phyloP scores from a whole-genome alignment of 352 stramenopile species.

The Hyaloperonospora brassicae region DNA sequence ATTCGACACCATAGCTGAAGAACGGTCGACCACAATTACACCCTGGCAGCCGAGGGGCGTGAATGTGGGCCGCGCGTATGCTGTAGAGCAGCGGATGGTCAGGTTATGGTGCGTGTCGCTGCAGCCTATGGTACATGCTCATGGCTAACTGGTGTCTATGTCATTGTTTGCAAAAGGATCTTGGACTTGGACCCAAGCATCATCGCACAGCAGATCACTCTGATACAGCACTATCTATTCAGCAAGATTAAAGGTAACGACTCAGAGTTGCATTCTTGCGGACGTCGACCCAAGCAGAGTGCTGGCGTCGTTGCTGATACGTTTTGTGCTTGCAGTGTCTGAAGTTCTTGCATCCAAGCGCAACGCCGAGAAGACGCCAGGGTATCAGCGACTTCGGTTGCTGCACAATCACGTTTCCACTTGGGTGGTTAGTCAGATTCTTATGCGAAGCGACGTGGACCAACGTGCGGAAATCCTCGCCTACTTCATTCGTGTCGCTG shows the following conservation, averaged over 20 bases:
- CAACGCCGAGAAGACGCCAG: conserved; percentile 67
- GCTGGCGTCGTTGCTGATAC: too few species aligned
- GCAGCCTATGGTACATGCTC: neutral
- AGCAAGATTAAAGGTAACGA: conserved; percentile 75
- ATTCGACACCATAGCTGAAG: conserved; percentile 23
- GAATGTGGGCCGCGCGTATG: conserved; percentile 28
- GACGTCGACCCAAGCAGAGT: neutral
- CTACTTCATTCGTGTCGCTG: conserved; percentile 81
- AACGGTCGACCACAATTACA: conserved; percentile 36
- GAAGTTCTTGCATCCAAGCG: conserved; percentile 71
- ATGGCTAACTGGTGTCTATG: neutral
- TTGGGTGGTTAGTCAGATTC: conserved; percentile 80
- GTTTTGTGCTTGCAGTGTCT: conserved; percentile 36
- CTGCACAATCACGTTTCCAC: conserved; percentile 83
- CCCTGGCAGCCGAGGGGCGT: conserved; percentile 47
- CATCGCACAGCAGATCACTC: conserved; percentile 76
- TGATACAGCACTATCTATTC: conserved; percentile 84
- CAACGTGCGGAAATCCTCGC: conserved; percentile 72
- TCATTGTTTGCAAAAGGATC: conserved; percentile 31
- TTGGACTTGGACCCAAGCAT: conserved; percentile 71
- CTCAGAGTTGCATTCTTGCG: neutral
- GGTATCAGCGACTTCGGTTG: conserved; percentile 72
- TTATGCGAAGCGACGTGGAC: conserved; percentile 66
- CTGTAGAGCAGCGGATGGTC: conserved; percentile 22
- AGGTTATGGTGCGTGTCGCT: conserved; percentile 48